Base-by-base conservation (phyloP, 768 basidiomycete genomes). In the Cyclocybe cylindracea region DNA sequence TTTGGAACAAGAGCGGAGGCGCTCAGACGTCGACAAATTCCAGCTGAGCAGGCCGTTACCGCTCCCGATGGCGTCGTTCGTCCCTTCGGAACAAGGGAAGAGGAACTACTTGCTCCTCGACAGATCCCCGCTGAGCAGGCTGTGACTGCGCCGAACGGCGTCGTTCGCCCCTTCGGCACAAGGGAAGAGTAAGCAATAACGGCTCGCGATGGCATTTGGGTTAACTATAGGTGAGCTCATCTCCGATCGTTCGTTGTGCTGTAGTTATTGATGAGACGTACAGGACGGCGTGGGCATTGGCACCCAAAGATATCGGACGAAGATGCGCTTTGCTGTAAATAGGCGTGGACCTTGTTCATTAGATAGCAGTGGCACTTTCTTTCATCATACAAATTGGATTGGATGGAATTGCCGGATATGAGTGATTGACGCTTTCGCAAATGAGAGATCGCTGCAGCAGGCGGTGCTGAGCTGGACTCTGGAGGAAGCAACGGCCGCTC, bases 51-150 rank as follows among this genome's bases (percentile, higher is more conserved):
- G 2, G 39, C 74, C 0, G 65, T 70, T 33, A 73, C 67, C 46
- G 64, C 76, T 2, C 57, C 60, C 13, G 54, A 66, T 13, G 75
- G 76, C 13, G 45, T 57, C 4, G 61, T 77, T 35, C 62, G 57
- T 35, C 58, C 49, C 18, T 58, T 18, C 4, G 32, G 44, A 46
- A 14, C 24, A 2, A 24, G 24, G n/a, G n/a, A n/a, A n/a, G n/a
- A n/a, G 24, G 24, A 24, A 24, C 24, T 24, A 24, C 24, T 24
- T 24, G 5, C 48, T 44, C 11, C 45, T 47, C 53, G 62, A 40
- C 55, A 64, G 18, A 67, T 70, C 39, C 66, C 69, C 2, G 66
- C 58, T 4, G 67, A 72, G 40, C 34, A 58, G 2, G 48, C 71
- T 1, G 56, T 61, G 9, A 69, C 65, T 45, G 55, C 66, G 0